phyloP scores from a whole-genome alignment of 495 filamentous ascomycete genomes.

The Aspergillus nidulans region DNA sequence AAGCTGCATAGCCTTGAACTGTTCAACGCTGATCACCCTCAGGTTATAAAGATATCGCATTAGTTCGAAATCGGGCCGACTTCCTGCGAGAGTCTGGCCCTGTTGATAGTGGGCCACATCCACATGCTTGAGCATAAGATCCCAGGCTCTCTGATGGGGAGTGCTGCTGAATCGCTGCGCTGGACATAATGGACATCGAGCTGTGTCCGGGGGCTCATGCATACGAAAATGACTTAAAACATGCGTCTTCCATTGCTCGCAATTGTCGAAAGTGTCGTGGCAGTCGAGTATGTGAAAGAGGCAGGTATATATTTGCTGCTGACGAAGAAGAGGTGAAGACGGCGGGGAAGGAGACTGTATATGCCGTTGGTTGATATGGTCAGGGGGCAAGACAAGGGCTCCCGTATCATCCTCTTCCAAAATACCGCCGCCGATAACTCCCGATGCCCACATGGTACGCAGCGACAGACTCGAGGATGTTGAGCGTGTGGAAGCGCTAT shows the following conservation, averaged over 20 bases:
- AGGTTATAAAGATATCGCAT: constrained; percentile 43
- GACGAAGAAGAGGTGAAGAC: constrained; percentile 8
- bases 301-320: constrained; percentile 31
- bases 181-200: constrained; percentile 39
- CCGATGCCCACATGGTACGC: constrained; percentile 18
- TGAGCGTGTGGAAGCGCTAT: constrained; percentile 13
- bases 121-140: constrained; percentile 38
- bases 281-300: constrained; percentile 45
- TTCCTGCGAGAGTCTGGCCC: constrained; percentile 38
- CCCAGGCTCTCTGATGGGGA: constrained; percentile 30
- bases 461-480: constrained; percentile 16
- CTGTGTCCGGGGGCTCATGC: constrained; percentile 32
- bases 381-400: constrained; percentile 22
- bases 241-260: constrained; percentile 37
- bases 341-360: constrained; percentile 3
- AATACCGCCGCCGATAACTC: constrained; percentile 15
- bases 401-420: constrained; percentile 25
- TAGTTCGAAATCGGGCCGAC: constrained; percentile 41
- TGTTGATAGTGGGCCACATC: constrained; percentile 33
- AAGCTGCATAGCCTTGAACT: constrained; percentile 44
- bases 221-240: constrained; percentile 42
- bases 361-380: constrained; percentile 3
- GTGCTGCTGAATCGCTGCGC: constrained; percentile 30
- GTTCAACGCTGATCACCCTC: constrained; percentile 41
- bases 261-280: constrained; percentile 34